Evolutionary conservation across 306 rosid species (phyloP).

Genomic region (Lathyrus tuberosus): DNA sequence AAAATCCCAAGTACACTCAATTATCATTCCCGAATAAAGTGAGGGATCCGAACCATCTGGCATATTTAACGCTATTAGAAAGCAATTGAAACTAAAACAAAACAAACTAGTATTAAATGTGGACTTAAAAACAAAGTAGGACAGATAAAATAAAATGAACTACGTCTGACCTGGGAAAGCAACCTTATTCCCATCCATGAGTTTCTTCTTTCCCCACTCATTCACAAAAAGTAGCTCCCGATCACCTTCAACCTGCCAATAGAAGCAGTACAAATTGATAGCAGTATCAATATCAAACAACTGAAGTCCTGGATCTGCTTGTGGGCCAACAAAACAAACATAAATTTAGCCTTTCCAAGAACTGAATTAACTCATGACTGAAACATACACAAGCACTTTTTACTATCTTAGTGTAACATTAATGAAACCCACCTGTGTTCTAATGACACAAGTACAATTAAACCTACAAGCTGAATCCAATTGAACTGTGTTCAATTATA

Average conservation of each 20-base stretch:
- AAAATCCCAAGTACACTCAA: no score
- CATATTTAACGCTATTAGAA: constrained; percentile 27
- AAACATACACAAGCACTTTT: no score
- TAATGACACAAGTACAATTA: no score
- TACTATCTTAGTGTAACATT: no score
- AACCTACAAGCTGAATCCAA: no score
- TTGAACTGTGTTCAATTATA: no score
- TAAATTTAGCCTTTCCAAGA: no score
- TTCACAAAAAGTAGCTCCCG: constrained; percentile 66
- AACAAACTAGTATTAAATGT: constrained; percentile 9
- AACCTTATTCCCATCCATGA: constrained; percentile 89
- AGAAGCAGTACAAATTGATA: constrained; percentile 42
- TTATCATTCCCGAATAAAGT: constrained; percentile 72
- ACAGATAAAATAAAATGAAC: constrained; percentile 16
- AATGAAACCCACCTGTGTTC: no score
- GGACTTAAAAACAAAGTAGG: background rate
- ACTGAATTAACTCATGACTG: no score
- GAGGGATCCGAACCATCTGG: constrained; percentile 84
- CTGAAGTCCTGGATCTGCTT: background rate
- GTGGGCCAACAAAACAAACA: no score
- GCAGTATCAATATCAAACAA: constrained; percentile 32
- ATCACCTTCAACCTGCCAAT: constrained; percentile 71
- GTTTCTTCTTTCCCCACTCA: constrained; percentile 93
- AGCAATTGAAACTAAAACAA: constrained; percentile 33
- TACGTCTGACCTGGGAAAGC: constrained; percentile 67